Conservation (phyloP, 495 filamentous ascomycete species). For the Thermochaetoides thermophila region DNA sequence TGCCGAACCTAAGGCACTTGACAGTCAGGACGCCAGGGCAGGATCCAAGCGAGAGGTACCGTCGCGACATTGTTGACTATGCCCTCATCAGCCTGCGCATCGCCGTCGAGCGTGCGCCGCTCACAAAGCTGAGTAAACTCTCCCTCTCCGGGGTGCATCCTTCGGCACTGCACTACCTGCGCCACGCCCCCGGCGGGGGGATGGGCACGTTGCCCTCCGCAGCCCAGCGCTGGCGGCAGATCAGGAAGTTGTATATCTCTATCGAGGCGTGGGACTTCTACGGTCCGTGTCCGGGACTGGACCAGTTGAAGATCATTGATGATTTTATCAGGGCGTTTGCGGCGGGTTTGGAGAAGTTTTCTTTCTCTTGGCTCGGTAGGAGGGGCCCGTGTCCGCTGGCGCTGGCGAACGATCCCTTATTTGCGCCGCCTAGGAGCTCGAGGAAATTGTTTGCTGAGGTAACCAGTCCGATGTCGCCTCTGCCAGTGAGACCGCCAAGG, state of each 20-base stretch:
- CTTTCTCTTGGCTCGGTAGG: constrained; percentile 55
- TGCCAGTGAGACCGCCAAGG: constrained; percentile 29
- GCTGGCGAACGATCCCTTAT: constrained; percentile 45
- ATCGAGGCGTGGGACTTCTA: constrained; percentile 50
- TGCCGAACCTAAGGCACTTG: constrained; percentile 52
- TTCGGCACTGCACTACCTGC: constrained; percentile 53
- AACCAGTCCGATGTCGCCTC: constrained; percentile 36
- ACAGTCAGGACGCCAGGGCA: constrained; percentile 59
- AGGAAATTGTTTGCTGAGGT: constrained; percentile 40
- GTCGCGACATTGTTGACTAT: constrained; percentile 65
- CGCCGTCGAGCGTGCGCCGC: constrained; percentile 50
- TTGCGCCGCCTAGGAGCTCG: constrained; percentile 35
- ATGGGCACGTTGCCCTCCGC: constrained; percentile 53
- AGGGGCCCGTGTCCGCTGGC: constrained; percentile 53
- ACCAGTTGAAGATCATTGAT: constrained; percentile 64
- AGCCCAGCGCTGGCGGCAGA: constrained; percentile 53
- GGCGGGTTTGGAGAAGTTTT: constrained; percentile 42
- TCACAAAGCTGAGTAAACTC: constrained; percentile 44
- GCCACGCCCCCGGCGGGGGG: constrained; percentile 43
- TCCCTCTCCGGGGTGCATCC: constrained; percentile 54
- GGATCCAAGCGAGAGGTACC: constrained; percentile 46
- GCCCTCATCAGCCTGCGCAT: constrained; percentile 68
- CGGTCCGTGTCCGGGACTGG: constrained; percentile 35
- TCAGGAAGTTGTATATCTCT: constrained; percentile 50
- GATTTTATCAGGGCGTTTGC: constrained; percentile 54